phyloP scores from a whole-genome alignment of 441 rosid species.

The Eruca vesicaria region DNA sequence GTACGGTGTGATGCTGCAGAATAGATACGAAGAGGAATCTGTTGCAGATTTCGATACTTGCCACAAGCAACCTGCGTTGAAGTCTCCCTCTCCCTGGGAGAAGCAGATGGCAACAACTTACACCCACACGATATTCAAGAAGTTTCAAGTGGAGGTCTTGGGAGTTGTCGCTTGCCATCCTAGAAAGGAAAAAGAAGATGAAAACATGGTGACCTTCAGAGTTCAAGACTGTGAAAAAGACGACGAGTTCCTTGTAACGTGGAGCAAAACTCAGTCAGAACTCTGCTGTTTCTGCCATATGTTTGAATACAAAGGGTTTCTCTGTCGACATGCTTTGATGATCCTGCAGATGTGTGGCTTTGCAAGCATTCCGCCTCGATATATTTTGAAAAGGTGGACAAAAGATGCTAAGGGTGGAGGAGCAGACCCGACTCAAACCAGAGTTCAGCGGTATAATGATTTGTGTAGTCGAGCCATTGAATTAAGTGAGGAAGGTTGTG shows the following conservation, averaged over 20 bases:
- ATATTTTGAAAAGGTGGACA: conserved; percentile 59
- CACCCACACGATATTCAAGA: conserved; percentile 56
- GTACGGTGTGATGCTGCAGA: conserved; percentile 50
- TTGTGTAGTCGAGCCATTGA: conserved; percentile 49
- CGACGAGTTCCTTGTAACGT: conserved; percentile 49
- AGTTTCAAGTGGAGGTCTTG: conserved; percentile 60
- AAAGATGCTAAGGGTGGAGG: conserved; percentile 58
- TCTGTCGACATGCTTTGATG: conserved; percentile 82
- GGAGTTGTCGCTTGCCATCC: conserved; percentile 91
- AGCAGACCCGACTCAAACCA: conserved; percentile 39
- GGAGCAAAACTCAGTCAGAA: conserved; percentile 52
- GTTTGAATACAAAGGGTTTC: conserved; percentile 78
- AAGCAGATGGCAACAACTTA: conserved; percentile 62
- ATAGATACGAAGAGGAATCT: conserved; percentile 62
- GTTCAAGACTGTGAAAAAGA: conserved; percentile 81
- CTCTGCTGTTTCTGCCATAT: conserved; percentile 57
- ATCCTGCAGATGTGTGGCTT: conserved; percentile 82
- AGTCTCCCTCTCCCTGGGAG: conserved; percentile 89
- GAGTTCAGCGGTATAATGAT: conserved; percentile 58
- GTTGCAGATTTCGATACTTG: conserved; percentile 75
- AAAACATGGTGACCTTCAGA: conserved; percentile 46
- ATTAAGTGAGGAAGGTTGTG: conserved; percentile 57
- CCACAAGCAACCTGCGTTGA: conserved; percentile 73
- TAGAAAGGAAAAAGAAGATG: conserved; percentile 67
- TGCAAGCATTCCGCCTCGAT: conserved; percentile 49